A percentile compares a stretch with the other conserved stretches of the same genome.
Conservation (phyloP, 2,329 filamentous ascomycete genomes). For the Diaporthe sp. region DNA sequence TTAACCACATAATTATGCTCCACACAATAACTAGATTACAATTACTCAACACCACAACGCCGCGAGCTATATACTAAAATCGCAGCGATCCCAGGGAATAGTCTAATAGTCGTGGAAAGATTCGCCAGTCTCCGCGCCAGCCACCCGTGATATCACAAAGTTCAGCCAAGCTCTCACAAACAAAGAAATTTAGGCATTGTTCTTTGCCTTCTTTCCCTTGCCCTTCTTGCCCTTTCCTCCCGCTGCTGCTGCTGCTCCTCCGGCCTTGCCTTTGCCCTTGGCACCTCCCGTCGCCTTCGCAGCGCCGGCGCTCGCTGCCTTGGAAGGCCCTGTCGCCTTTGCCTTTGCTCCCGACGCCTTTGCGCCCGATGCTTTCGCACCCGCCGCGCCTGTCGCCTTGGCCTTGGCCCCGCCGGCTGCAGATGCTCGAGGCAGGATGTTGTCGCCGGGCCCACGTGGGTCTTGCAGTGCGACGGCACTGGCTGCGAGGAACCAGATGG, state of each 20-base stretch:
- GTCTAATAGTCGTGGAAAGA: constrained; percentile 1
- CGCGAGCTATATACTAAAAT: neutral
- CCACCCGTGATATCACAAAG: neutral
- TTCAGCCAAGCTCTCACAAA: neutral
- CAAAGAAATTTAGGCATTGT: neutral
- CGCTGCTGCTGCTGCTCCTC: neutral
- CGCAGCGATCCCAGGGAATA: neutral
- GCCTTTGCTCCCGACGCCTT: neutral
- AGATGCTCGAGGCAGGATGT: constrained; percentile 6
- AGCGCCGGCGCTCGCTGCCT: neutral
- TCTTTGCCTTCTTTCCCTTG: constrained; percentile 15
- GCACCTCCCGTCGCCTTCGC: neutral
- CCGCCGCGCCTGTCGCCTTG: neutral
- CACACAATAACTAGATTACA: neutral
- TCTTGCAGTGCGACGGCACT: constrained; percentile 27
- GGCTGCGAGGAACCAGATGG: constrained; percentile 27
- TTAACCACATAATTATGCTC: neutral
- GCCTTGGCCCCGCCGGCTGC: neutral
- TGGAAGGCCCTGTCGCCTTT: neutral
- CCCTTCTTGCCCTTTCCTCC: neutral
- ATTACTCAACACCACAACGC: neutral
- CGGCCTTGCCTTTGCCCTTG: constrained; percentile 3
- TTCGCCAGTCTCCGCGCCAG: neutral
- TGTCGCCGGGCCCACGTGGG: neutral
- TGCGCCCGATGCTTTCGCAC: constrained; percentile 6